Percentiles rank a stretch among this genome's conserved stretches.
phyloP scores from a whole-genome alignment of 208 protist species.

The Wallacemonas sp. region DNA sequence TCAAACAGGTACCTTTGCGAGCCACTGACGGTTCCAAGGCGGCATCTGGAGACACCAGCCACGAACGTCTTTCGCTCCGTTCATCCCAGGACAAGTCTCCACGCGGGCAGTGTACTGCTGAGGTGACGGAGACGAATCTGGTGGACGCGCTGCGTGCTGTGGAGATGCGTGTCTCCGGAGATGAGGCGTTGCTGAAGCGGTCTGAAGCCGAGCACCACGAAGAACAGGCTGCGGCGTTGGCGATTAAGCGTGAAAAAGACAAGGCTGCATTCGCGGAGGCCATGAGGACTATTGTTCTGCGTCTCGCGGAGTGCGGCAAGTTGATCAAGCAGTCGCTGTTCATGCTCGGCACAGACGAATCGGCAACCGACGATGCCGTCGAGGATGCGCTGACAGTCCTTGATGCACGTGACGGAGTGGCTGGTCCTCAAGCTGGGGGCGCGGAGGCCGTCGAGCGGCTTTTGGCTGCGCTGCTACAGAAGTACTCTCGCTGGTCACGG shows the following conservation, averaged over 20 bases:
- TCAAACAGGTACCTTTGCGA: conserved; percentile 23
- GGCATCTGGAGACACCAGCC: conserved; percentile 8
- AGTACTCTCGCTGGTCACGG: conserved; percentile 77
- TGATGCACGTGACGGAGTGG: neutral
- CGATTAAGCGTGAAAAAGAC: conserved; percentile 43
- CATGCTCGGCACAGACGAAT: conserved; percentile 76
- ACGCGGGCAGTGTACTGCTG: neutral
- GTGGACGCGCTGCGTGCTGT: conserved; percentile 51
- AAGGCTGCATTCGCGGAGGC: conserved; percentile 52
- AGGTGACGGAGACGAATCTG: conserved; percentile 51
- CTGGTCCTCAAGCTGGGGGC: neutral
- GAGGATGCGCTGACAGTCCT: conserved; percentile 43
- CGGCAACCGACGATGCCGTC: conserved; percentile 62
- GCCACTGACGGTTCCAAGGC: too few relatives aligned
- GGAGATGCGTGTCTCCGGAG: conserved; percentile 26
- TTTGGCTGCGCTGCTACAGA: conserved; percentile 75
- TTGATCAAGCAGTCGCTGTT: conserved; percentile 66
- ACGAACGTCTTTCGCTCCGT: conserved; percentile 7
- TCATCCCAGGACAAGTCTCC: conserved; percentile 8
- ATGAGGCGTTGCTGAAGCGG: conserved; percentile 25
- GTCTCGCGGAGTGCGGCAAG: conserved; percentile 54
- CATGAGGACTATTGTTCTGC: conserved; percentile 50
- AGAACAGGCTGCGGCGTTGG: conserved; percentile 27
- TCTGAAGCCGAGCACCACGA: conserved; percentile 28
- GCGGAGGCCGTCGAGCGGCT: conserved; percentile 47